phyloP scores from a whole-genome alignment of 768 basidiomycete species.

The Auriscalpium microsporum region DNA sequence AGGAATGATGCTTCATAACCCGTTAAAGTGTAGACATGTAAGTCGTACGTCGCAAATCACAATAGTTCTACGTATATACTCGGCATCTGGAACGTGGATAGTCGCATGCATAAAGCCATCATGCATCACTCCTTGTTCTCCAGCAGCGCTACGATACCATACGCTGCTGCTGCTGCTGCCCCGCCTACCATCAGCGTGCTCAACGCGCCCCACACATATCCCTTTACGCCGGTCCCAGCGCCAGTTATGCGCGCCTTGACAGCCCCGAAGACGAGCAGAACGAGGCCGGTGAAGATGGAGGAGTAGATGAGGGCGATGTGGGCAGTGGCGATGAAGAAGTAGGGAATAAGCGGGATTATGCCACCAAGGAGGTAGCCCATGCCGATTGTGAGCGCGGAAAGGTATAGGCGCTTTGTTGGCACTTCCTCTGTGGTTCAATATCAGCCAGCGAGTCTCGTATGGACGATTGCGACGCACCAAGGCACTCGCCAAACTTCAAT shows the following conservation, averaged over 20 bases:
- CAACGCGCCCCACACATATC: constrained; percentile 82
- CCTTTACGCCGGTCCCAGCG: constrained; percentile 49
- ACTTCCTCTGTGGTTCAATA: constrained; percentile 61
- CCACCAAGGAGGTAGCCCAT: constrained; percentile 91
- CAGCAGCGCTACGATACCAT: constrained; percentile 45
- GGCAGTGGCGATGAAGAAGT: constrained; percentile 78
- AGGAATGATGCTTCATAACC: too few species aligned
- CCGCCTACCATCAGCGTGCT: constrained; percentile 88
- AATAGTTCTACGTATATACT: too few species aligned
- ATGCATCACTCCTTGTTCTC: constrained; percentile 20
- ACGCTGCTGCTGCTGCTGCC: constrained; percentile 73
- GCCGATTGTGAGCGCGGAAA: constrained; percentile 92
- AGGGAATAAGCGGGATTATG: constrained; percentile 84
- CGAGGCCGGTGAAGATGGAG: constrained; percentile 70
- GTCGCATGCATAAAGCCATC: not conserved
- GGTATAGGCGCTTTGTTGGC: constrained; percentile 73
- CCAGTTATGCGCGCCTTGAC: constrained; percentile 86
- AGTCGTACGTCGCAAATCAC: too few species aligned
- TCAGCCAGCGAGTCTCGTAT: too few species aligned
- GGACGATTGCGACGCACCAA: constrained; percentile 44
- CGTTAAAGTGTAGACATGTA: too few species aligned
- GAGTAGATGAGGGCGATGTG: constrained; percentile 64
- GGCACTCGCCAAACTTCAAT: constrained; percentile 90
- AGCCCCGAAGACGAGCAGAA: constrained; percentile 84
- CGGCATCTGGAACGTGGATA: too few species aligned